Evolutionary conservation across 805 yeast genomes (phyloP).

Genomic region (Barnettozyma populi): DNA sequence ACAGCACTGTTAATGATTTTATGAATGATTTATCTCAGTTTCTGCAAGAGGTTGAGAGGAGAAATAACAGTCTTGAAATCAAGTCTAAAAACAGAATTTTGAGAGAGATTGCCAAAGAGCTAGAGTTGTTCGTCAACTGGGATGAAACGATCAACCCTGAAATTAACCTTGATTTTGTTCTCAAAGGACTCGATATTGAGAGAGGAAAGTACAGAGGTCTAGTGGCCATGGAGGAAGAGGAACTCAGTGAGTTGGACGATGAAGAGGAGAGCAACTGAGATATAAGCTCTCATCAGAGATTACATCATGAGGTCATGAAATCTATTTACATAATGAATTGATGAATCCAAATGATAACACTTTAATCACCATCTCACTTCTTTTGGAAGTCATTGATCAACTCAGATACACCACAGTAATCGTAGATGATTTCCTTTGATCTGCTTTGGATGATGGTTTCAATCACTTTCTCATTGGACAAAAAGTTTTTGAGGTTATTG

Average conservation of each 20-base stretch:
- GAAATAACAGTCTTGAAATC: constrained; percentile 12
- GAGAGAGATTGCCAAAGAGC: constrained; percentile 14
- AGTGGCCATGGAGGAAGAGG: constrained; percentile 20
- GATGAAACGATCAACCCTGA: constrained; percentile 12
- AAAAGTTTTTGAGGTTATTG: constrained; percentile 29
- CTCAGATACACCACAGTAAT: constrained; percentile 30
- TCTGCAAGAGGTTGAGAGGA: constrained; percentile 16
- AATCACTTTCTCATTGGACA: constrained; percentile 34
- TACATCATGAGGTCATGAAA: not conserved
- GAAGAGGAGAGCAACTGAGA: not conserved
- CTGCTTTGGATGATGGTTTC: constrained; percentile 37
- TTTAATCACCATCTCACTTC: not conserved
- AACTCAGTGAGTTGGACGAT: constrained; percentile 15
- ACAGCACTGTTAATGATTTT: constrained; percentile 15
- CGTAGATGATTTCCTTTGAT: constrained; percentile 30
- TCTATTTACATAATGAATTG: not conserved
- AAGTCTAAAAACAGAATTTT: constrained; percentile 14
- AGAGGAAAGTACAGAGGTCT: constrained; percentile 28
- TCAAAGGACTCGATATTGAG: constrained; percentile 21
- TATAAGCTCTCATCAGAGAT: not conserved
- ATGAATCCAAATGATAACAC: not conserved
- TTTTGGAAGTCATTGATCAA: constrained; percentile 4
- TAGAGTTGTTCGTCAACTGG: constrained; percentile 11
- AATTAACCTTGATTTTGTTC: constrained; percentile 24
- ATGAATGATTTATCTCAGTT: constrained; percentile 17